These are phyloP conservation scores for Colletotrichum sp. DNA, from an alignment of 2,329 filamentous ascomycete genomes.

Conservation along the genomic window DNA sequence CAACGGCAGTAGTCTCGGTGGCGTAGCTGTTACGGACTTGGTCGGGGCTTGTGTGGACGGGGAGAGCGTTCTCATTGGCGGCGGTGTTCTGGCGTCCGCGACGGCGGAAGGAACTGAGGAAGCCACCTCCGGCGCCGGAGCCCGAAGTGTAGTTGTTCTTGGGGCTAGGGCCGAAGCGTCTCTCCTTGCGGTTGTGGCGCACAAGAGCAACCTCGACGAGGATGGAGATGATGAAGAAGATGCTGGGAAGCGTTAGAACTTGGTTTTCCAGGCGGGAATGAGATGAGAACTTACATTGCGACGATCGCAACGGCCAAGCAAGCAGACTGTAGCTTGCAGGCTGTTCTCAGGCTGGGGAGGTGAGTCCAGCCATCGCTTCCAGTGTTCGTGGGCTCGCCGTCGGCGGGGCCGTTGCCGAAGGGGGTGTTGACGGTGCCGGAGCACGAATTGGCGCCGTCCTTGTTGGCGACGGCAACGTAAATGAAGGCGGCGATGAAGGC, in stretches of 20 bases:
- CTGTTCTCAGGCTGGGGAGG: constrained; percentile 52
- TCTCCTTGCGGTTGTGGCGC: constrained; percentile 76
- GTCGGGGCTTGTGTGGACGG: constrained; percentile 43
- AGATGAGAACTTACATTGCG: constrained; percentile 62
- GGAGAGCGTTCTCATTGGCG: constrained; percentile 37
- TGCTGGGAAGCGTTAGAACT: constrained; percentile 39
- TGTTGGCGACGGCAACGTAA: constrained; percentile 79
- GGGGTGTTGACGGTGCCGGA: constrained; percentile 64
- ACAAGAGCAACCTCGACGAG: constrained; percentile 71
- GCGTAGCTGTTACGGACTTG: constrained; percentile 49
- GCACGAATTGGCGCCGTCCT: constrained; percentile 72
- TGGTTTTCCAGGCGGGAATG: background rate
- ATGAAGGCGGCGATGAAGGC: constrained; percentile 79
- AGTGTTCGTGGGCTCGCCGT: constrained; percentile 50
- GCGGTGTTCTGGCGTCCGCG: constrained; percentile 32
- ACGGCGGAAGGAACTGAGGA: constrained; percentile 39
- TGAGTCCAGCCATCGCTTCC: constrained; percentile 54
- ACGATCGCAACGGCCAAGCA: constrained; percentile 80
- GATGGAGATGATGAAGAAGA: constrained; percentile 79
- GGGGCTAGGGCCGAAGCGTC: constrained; percentile 65
- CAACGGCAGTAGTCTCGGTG: constrained; percentile 41
- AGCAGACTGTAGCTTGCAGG: constrained; percentile 79
- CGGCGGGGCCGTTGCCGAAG: constrained; percentile 68
- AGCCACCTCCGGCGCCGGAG: constrained; percentile 37
- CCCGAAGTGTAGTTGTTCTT: constrained; percentile 65